Evolutionary conservation across 1,284 basidiomycete species (phyloP).

Genomic region (Fomitopsis schrenkii): DNA sequence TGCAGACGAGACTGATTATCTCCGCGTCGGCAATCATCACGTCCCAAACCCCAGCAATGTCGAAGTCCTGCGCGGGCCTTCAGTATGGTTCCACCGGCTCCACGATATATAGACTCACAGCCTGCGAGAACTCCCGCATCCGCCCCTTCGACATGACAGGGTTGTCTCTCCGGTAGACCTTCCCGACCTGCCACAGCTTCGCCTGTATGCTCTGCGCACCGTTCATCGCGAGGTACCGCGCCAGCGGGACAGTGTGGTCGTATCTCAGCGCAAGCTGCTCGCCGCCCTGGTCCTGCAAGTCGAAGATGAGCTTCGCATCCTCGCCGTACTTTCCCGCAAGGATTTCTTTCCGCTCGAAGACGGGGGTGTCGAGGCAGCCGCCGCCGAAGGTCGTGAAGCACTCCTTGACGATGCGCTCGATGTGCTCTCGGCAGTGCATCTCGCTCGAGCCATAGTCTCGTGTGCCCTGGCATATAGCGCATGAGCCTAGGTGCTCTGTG

Average conservation of each 20-base stretch:
- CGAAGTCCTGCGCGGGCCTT: slow-evolving; percentile 72
- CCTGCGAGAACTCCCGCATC: slow-evolving; percentile 99
- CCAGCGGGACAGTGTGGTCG: slow-evolving; percentile 96
- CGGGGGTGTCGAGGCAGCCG: slow-evolving; percentile 93
- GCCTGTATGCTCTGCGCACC: slow-evolving; percentile 66
- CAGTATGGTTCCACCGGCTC: background rate
- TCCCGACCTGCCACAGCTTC: slow-evolving; percentile 97
- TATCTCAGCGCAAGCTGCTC: slow-evolving; percentile 95
- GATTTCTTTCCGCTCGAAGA: slow-evolving; percentile 97
- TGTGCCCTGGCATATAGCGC: slow-evolving; percentile 65
- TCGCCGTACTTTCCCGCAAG: slow-evolving; percentile 96
- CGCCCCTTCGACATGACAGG: slow-evolving; percentile 98
- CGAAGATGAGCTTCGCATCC: slow-evolving; percentile 97
- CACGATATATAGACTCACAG: slow-evolving; percentile 49
- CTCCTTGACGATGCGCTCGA: slow-evolving; percentile 87
- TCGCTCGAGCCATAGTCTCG: slow-evolving; percentile 95
- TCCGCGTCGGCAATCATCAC: slow-evolving; percentile 98
- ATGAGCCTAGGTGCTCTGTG: slow-evolving; percentile 22
- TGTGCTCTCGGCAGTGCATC: slow-evolving; percentile 88
- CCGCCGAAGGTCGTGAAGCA: slow-evolving; percentile 91
- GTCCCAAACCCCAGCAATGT: slow-evolving; percentile 93
- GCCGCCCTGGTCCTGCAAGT: slow-evolving; percentile 97
- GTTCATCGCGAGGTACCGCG: slow-evolving; percentile 94
- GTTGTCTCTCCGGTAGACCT: slow-evolving; percentile 95
- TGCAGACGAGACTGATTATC: slow-evolving; percentile 80